Base-by-base conservation (phyloP, 2,329 filamentous ascomycete genomes). In the Aureobasidium lini region DNA sequence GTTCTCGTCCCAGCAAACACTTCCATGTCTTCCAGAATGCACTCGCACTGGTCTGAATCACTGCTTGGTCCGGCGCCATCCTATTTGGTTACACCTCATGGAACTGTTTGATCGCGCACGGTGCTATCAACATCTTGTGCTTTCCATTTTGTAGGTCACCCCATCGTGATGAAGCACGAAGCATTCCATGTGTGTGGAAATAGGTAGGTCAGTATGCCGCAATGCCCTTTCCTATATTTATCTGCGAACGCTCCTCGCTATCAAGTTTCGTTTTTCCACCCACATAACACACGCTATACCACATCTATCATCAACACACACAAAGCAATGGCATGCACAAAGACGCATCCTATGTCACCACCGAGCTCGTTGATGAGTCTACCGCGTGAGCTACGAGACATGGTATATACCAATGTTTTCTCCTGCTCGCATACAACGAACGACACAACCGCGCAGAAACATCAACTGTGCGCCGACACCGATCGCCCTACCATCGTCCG, bases 331-430 rank as follows among this genome's bases (percentile, higher is more conserved):
- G 10, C 37, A 9, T 54, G 28, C 37, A 43, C 39, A 28, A 16
- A 37, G 18, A 36, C 40, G 37, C 16, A 37, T 2, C 4, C 6
- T n/a, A 37, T 37, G 18, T n/a, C 52, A 15, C 37, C 11, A 46
- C 15, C 52, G 15, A 13, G 9, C 32, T 57, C 42, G 9, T 40
- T 57, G 3, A 36, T 57, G 40, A 29, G 13, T 16, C 40, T 57
- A 3, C 52, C 52, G 6, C 52, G 52, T 13, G 52, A 57, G 28
- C 40, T 57, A 28, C 52, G 52, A 9, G 52, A 57, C 32, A 44
- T 44, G 31, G n/a, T 57, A n/a, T 57, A 57, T 9, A 46, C 40
- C 13, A 42, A 57, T 15, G 40, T 57, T 31, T 57, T 57, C 7
- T 36, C 29, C 10, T 57, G 29, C 11, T 15, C 40, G 13, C 18